A percentile compares a stretch with the other conserved stretches of the same genome.
These are phyloP conservation scores for Neopestalotiopsis rosae DNA, from an alignment of 2,329 filamentous ascomycete genomes.

Conservation along the genomic window DNA sequence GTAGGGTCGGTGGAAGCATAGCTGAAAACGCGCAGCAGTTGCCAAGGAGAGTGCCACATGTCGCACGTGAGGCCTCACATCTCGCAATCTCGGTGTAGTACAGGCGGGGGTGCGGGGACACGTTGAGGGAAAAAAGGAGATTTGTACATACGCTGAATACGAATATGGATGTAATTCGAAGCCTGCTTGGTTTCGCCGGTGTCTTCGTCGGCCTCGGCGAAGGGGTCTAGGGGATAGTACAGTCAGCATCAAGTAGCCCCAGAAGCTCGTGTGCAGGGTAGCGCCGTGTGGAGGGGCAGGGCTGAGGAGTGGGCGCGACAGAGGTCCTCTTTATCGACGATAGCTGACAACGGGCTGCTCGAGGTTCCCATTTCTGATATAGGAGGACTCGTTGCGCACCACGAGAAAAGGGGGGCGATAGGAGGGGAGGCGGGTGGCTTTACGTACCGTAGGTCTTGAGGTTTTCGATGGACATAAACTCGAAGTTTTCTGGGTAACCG, in stretches of 20 bases:
- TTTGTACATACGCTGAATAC: constrained; percentile 87
- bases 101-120: constrained; percentile 4
- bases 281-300: constrained; percentile 7
- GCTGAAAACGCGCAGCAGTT: background rate
- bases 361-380: background rate
- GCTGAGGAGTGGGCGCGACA: background rate
- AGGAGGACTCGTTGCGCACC: background rate
- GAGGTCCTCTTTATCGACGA: background rate
- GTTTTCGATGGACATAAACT: constrained; percentile 99
- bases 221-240: constrained; percentile 76
- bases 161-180: constrained; percentile 99
- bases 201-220: constrained; percentile 99
- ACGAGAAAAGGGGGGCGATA: background rate
- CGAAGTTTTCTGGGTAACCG: constrained; percentile 68
- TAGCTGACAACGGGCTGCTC: background rate
- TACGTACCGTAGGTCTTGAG: constrained; percentile 90
- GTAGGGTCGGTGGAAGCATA: background rate
- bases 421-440: background rate
- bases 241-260: constrained; percentile 6
- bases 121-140: constrained; percentile 13
- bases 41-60: background rate
- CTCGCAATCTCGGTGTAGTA: background rate
- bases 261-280: background rate
- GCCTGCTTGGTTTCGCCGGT: constrained; percentile 93
- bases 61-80: constrained; percentile 13